Evolutionary conservation across 768 basidiomycete genomes (phyloP), one percentile per base, ranked within the genome.

Genomic region (Leccinum subtestaceum): DNA sequence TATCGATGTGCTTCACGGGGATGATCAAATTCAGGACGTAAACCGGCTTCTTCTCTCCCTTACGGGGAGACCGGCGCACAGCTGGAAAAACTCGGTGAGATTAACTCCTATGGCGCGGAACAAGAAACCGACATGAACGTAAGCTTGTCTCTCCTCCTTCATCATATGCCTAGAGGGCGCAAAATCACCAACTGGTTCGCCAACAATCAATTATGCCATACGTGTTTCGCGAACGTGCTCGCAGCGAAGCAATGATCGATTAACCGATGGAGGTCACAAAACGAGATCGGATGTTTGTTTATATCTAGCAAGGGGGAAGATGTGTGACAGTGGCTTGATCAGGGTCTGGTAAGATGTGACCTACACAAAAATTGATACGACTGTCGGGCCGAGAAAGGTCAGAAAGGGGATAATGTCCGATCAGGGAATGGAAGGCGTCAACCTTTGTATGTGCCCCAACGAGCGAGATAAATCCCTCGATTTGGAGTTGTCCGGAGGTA

Each of bases 351-450:
- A 13, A 29, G 38, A 25, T 43, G 59, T 47, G 21, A 72, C 86
- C 65, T 69, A 95, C 95, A 97, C 46, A 98, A 72, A 75, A 87
- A 91, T 72, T 98, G 95, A 71, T 88, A 84, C n/a, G 82, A 75
- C 91, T 96, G 68, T 59, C 60, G 57, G 32, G 60, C 60, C 64
- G 61, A 71, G 61, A 46, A 59, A 40, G 62, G 46, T 65, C 52
- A 68, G 58, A 73, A 62, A 63, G 52, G 63, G 55, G 50, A 45
- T 49, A 29, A 55, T 50, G 17, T 65, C 56, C 53, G 52, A 59
- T 63, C 52, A 52, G 10, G 40, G 49, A 66, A 63, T 57, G 60
- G 63, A 59, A 64, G 55, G n/a, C 5, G 2, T 27, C 56, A 60
- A 87, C 94, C 78, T 88, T 93, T 21, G 91, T 87, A 60, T 78